phyloP scores from a whole-genome alignment of 306 rosid species.

The Lathyrus sativus region DNA sequence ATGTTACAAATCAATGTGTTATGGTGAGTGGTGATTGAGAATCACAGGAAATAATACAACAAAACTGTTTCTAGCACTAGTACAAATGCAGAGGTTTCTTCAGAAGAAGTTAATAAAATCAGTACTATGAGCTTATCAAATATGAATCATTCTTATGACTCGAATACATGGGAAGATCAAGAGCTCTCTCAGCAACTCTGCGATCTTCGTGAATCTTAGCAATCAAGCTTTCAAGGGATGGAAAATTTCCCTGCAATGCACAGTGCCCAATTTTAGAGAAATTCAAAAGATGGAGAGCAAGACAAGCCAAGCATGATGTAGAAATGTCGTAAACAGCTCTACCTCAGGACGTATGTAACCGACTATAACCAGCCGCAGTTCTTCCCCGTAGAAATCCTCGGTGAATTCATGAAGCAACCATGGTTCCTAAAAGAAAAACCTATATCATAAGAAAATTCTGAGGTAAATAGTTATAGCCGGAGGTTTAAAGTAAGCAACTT shows the following conservation, averaged over 20 bases:
- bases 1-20: slow-evolving; percentile 12
- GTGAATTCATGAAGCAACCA: slow-evolving; percentile 86
- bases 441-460: slow-evolving; percentile 10
- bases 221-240: slow-evolving; percentile 71
- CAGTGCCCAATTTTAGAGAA: slow-evolving; percentile 33
- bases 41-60: background rate
- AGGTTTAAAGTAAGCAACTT: slow-evolving; percentile 40
- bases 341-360: slow-evolving; percentile 96
- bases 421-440: slow-evolving; percentile 68
- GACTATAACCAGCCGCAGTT: slow-evolving; percentile 74
- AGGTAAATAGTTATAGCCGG: slow-evolving; percentile 28
- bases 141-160: slow-evolving; percentile 60
- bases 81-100: slow-evolving; percentile 19
- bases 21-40: slow-evolving; percentile 16
- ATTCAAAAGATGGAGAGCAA: slow-evolving; percentile 2
- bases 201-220: slow-evolving; percentile 83
- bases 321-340: slow-evolving; percentile 27
- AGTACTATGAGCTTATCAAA: slow-evolving; percentile 44
- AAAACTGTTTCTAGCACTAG: slow-evolving; percentile 2
- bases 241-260: slow-evolving; percentile 72
- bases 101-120: slow-evolving; percentile 24
- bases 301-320: background rate
- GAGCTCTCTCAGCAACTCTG: slow-evolving; percentile 69
- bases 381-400: slow-evolving; percentile 88
- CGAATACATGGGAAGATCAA: slow-evolving; percentile 85